Percentiles rank a stretch among this genome's conserved stretches.
These are phyloP conservation scores for Colletotrichum godetiae DNA, from an alignment of 2,329 filamentous ascomycete species.

Conservation along the genomic window DNA sequence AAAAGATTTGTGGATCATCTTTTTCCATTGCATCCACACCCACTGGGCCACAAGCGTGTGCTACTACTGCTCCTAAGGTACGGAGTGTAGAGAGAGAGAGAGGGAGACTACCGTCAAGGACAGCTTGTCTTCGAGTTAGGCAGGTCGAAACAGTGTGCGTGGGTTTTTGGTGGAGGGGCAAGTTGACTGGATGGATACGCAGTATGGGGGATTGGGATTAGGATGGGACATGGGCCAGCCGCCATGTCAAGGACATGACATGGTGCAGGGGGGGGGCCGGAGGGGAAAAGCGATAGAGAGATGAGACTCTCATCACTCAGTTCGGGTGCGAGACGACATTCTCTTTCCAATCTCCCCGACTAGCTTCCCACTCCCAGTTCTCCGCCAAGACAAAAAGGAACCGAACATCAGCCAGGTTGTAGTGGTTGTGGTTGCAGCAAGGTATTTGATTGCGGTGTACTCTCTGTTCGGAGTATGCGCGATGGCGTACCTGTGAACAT, in stretches of 20 bases:
- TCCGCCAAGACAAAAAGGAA: not conserved
- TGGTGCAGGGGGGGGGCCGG: too few species aligned
- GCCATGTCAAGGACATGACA: too few species aligned
- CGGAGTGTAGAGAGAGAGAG: too few species aligned
- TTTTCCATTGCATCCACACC: slow-evolving; percentile 10
- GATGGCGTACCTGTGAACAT: not conserved
- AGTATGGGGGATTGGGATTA: not conserved
- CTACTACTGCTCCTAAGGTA: too few species aligned
- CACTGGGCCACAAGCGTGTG: not conserved
- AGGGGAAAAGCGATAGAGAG: too few species aligned
- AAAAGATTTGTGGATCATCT: not conserved
- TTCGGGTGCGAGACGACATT: too few species aligned
- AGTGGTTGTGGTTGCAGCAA: too few species aligned
- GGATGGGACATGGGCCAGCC: not conserved
- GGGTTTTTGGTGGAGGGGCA: not conserved
- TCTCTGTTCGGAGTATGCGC: not conserved
- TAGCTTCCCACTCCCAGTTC: not conserved
- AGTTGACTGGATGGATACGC: not conserved
- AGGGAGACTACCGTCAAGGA: slow-evolving; percentile 1
- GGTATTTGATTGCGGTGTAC: not conserved
- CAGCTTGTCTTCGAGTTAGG: slow-evolving; percentile 20
- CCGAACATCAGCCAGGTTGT: not conserved
- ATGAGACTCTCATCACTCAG: not conserved
- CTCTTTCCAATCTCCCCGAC: not conserved
- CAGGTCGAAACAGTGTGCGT: slow-evolving; percentile 29